Evolutionary conservation across 352 stramenopile genomes (phyloP), one percentile per base, ranked within the genome.

Genomic region (Pythium rhizo-oryzae): DNA sequence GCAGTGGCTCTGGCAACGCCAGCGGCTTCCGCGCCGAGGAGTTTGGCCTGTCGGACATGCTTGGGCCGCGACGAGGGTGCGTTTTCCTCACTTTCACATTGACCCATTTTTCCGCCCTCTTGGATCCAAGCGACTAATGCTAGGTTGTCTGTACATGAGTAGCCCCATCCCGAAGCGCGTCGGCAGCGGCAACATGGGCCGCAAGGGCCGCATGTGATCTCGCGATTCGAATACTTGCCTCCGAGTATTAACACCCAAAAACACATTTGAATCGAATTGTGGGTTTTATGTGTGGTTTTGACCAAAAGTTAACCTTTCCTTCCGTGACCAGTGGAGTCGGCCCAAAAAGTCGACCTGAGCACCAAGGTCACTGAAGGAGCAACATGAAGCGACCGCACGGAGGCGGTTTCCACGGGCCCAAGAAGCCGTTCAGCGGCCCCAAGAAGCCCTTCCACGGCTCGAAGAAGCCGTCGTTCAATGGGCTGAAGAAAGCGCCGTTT

Each of bases 191-290:
- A 71, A 65, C 41, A 81, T 81, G 67, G 62, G 47, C 23, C 84
- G 84, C 59, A 91, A 91, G 69, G 80, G 82, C 44, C 82, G 84
- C n/a, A 82, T 82, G 49, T 89, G 73, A 77, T 49, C 59, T 33
- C 47, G 41, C 5, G 47, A 60, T 66, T 58, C 46, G 54, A 64
- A 56, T 71, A 37, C 35, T 47, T 18, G 3, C 16, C 1, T 18
- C 25, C 13, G 39, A 66, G 65, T 71, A 66, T 67, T 51, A 70
- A 57, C 55, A 70, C 64, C 64, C 64, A 70, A 65, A 55, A 65
- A 65, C 35, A 37, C 50, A 41, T 37, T 33, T 16, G 15, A 19
- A 4, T 23, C 41, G 50, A 52, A 33, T 21, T 30, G 52, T 47
- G 52, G 30, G 6, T 30, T 59, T 49, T 44, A 47, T 51, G 7